phyloP scores from a whole-genome alignment of 2,329 filamentous ascomycete genomes.

The Taxawa tesnikishii region DNA sequence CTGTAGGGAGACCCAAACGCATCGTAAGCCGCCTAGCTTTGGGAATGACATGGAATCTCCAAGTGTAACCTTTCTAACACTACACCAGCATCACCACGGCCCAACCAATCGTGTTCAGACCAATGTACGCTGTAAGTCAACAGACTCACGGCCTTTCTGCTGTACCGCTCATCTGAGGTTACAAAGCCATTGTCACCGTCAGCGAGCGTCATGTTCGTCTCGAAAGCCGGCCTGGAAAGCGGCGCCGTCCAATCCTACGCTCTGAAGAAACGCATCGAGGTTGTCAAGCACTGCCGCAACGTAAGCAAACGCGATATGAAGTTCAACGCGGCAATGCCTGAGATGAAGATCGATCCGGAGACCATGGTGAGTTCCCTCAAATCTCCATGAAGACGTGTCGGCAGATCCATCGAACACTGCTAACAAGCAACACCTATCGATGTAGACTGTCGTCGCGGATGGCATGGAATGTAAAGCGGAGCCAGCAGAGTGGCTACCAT shows the following conservation, averaged over 20 bases:
- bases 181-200: slow-evolving; percentile 53
- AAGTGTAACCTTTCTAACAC: too few relatives aligned
- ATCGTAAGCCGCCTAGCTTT: too few relatives aligned
- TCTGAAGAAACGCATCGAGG: slow-evolving; percentile 66
- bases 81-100: slow-evolving; percentile 66
- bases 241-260: slow-evolving; percentile 61
- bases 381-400: slow-evolving; percentile 1
- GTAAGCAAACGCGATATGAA: slow-evolving; percentile 83
- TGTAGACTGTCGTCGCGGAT: slow-evolving; percentile 67
- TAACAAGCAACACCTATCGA: slow-evolving; percentile 10
- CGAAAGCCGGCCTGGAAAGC: slow-evolving; percentile 53
- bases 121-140: slow-evolving; percentile 76
- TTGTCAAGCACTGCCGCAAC: slow-evolving; percentile 62
- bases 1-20: slow-evolving; percentile 58
- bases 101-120: slow-evolving; percentile 69
- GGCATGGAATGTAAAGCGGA: slow-evolving; percentile 61
- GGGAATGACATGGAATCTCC: too few relatives aligned
- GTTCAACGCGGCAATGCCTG: slow-evolving; percentile 70
- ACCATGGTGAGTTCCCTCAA: slow-evolving; percentile 49
- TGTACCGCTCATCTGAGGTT: too few relatives aligned
- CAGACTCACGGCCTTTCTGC: too few relatives aligned
- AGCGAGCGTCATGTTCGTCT: slow-evolving; percentile 78
- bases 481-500: slow-evolving; percentile 56
- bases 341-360: slow-evolving; percentile 87
- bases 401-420: too few relatives aligned